phyloP scores from a whole-genome alignment of 805 yeast species.

The Candida nanaspora region DNA sequence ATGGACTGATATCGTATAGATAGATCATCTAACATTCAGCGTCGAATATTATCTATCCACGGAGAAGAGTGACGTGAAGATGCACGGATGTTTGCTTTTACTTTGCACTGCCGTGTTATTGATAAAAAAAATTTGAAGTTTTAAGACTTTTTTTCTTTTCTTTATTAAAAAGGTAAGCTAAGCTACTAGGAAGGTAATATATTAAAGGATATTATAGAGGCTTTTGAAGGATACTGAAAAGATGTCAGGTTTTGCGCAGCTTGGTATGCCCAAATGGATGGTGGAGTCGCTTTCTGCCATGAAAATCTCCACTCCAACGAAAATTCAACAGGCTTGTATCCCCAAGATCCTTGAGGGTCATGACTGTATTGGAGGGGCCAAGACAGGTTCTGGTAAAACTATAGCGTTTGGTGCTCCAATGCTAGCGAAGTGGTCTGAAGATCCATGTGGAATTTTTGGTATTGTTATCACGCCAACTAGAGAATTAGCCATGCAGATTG shows the following conservation, averaged over 20 bases:
- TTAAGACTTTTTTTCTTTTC: too few species aligned
- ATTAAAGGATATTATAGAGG: too few species aligned
- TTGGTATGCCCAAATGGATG: slow-evolving; percentile 87
- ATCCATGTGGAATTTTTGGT: slow-evolving; percentile 90
- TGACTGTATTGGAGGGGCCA: slow-evolving; percentile 97
- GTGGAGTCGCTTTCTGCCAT: slow-evolving; percentile 71
- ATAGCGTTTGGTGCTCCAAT: slow-evolving; percentile 98
- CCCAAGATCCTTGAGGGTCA: slow-evolving; percentile 78
- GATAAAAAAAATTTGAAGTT: too few species aligned
- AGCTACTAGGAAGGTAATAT: too few species aligned
- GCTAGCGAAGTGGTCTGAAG: slow-evolving; percentile 89
- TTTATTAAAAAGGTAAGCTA: too few species aligned
- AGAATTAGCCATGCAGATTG: slow-evolving; percentile 93
- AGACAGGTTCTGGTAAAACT: slow-evolving; percentile 97
- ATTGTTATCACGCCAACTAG: slow-evolving; percentile 85
- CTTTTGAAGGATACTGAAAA: too few species aligned
- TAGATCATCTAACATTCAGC: too few species aligned
- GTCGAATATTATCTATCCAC: too few species aligned
- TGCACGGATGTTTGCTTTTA: too few species aligned
- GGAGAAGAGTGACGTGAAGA: too few species aligned
- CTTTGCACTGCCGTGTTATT: too few species aligned
- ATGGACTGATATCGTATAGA: too few species aligned
- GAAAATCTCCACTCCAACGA: slow-evolving; percentile 79
- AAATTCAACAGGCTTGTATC: slow-evolving; percentile 82
- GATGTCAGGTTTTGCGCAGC: slow-evolving; percentile 44